phyloP scores from a whole-genome alignment of 2,329 filamentous ascomycete species.

The Ciborinia camelliae region DNA sequence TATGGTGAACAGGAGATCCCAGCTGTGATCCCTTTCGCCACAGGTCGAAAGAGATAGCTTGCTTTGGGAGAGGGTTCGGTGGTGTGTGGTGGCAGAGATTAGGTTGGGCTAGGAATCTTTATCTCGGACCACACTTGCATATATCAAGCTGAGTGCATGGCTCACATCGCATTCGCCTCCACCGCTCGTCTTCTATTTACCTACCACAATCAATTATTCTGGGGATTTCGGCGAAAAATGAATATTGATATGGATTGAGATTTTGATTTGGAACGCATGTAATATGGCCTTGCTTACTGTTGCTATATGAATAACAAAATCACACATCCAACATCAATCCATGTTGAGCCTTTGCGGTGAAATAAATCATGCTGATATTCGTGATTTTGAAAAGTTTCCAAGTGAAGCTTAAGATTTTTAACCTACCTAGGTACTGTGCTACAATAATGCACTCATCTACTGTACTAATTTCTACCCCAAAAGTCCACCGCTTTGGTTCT shows the following conservation, averaged over 20 bases:
- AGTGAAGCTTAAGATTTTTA: neutral
- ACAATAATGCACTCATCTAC: too few relatives aligned
- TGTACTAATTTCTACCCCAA: too few relatives aligned
- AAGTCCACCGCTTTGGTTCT: too few relatives aligned
- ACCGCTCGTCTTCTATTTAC: too few relatives aligned
- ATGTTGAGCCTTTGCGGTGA: neutral
- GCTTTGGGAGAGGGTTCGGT: too few relatives aligned
- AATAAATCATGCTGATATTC: neutral
- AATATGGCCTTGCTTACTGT: rapidly evolving
- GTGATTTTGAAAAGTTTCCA: neutral
- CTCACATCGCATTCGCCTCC: too few relatives aligned
- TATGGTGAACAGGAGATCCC: neutral
- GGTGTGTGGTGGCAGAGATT: neutral
- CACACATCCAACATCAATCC: neutral
- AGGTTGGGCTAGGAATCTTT: neutral
- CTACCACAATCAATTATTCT: too few relatives aligned
- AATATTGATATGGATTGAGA: too few relatives aligned
- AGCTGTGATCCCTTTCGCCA: neutral
- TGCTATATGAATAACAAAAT: too few relatives aligned
- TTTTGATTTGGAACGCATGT: neutral
- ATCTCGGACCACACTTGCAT: too few relatives aligned
- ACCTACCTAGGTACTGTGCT: too few relatives aligned
- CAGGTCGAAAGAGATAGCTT: neutral
- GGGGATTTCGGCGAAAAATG: neutral
- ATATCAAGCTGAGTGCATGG: too few relatives aligned